phyloP scores from a whole-genome alignment of 2,329 filamentous ascomycete species.

The Chrysoporthe deuterocubensis region DNA sequence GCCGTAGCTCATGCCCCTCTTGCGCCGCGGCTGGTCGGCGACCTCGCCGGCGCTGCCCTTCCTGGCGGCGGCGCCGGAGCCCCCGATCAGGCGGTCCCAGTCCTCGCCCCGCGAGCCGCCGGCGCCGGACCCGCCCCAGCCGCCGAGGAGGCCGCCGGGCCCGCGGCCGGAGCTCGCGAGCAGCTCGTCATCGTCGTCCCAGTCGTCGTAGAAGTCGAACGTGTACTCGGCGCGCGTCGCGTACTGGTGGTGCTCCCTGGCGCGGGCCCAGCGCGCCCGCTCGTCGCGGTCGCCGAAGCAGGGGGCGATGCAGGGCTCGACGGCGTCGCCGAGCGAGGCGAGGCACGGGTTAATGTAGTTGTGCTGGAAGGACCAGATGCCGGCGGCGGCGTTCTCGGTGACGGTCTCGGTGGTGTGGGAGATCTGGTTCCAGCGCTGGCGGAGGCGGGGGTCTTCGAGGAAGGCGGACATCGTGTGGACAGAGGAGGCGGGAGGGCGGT shows the following conservation, averaged over 20 bases:
- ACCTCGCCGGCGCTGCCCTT: slow-evolving; percentile 44
- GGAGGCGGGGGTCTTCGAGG: slow-evolving; percentile 82
- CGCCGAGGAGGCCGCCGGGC: slow-evolving; percentile 63
- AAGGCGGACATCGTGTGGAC: slow-evolving; percentile 56
- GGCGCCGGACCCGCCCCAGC: slow-evolving; percentile 64
- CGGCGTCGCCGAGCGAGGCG: slow-evolving; percentile 63
- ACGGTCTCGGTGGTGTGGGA: slow-evolving; percentile 88
- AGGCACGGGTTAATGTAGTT: slow-evolving; percentile 85
- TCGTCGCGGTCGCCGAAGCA: slow-evolving; percentile 76
- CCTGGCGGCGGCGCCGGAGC: slow-evolving; percentile 52
- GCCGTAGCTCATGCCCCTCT: slow-evolving; percentile 89
- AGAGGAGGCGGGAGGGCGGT: background rate
- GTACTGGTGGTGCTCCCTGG: slow-evolving; percentile 56
- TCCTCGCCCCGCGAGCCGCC: slow-evolving; percentile 61
- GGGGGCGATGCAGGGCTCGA: slow-evolving; percentile 74
- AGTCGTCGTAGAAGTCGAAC: slow-evolving; percentile 96
- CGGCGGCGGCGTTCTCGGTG: slow-evolving; percentile 88
- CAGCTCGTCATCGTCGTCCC: slow-evolving; percentile 67
- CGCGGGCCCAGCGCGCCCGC: slow-evolving; percentile 68
- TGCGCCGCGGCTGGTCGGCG: slow-evolving; percentile 69
- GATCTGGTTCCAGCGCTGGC: slow-evolving; percentile 92
- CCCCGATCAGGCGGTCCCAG: slow-evolving; percentile 80
- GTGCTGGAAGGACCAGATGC: slow-evolving; percentile 87
- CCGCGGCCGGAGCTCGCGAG: slow-evolving; percentile 34
- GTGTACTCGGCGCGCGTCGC: slow-evolving; percentile 73